Percentiles rank a stretch among this genome's conserved stretches.
Conservation (phyloP, 2,329 filamentous ascomycete genomes). For the Neophaeococcomyces aloes region DNA sequence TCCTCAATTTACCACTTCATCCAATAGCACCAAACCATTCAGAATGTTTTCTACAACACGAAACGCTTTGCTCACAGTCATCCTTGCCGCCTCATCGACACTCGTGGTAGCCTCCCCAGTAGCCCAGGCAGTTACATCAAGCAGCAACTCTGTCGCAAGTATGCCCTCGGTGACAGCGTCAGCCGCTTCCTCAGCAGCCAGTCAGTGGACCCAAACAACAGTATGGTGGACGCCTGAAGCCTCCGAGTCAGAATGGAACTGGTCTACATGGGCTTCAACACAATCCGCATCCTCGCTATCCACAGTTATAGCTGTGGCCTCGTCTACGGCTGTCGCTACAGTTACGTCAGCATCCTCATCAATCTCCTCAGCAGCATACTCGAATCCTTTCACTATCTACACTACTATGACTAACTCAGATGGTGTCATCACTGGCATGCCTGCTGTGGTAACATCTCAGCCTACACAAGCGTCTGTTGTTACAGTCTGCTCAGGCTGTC, state of each 20-base stretch:
- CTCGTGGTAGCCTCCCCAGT: background rate
- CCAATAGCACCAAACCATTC: background rate
- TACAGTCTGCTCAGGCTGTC: constrained; percentile 28
- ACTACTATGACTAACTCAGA: constrained; percentile 39
- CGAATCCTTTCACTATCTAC: constrained; percentile 36
- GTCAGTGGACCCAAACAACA: background rate
- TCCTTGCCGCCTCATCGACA: constrained; percentile 5
- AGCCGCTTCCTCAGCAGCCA: background rate
- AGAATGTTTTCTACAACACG: constrained; percentile 5
- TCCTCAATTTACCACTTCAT: background rate
- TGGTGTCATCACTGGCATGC: constrained; percentile 42
- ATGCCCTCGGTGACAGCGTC: background rate
- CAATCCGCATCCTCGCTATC: constrained; percentile 7
- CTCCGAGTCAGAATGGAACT: background rate
- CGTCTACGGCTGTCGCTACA: background rate
- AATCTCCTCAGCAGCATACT: constrained; percentile 23
- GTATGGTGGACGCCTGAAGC: constrained; percentile 2
- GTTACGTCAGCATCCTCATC: no score
- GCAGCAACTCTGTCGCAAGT: background rate
- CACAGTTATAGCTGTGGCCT: background rate
- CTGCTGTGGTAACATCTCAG: constrained; percentile 27
- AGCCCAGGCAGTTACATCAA: background rate
- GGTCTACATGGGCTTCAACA: background rate
- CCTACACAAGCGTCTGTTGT: constrained; percentile 26
- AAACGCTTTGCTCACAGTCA: constrained; percentile 6